phyloP scores from a whole-genome alignment of 1,284 basidiomycete genomes.

The Sphagnurus paluster region DNA sequence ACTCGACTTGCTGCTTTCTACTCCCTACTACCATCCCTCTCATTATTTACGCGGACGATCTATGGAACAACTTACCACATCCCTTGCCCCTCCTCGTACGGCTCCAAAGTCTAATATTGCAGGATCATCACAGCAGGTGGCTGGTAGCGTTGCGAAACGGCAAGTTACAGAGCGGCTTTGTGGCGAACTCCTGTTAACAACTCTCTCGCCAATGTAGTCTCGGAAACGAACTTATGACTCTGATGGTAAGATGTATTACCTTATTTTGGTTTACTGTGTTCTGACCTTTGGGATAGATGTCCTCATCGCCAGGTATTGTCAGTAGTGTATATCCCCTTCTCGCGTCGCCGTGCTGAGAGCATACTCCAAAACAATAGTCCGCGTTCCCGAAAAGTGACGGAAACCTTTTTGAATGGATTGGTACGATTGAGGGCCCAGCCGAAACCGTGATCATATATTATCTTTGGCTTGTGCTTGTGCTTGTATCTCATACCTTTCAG shows the following conservation, averaged over 20 bases:
- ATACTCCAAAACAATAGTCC: conserved; percentile 50
- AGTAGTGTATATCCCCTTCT: conserved; percentile 24
- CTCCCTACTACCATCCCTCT: conserved; percentile 10
- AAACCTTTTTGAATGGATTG: conserved; percentile 82
- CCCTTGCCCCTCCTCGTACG: conserved; percentile 58
- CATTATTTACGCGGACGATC: conserved; percentile 13
- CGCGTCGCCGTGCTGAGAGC: not conserved
- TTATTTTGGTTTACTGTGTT: not conserved
- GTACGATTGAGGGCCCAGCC: conserved; percentile 77
- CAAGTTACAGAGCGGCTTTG: conserved; percentile 27
- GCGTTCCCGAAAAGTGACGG: conserved; percentile 83
- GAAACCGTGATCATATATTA: conserved; percentile 65
- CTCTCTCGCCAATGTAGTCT: conserved; percentile 43
- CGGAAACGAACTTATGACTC: conserved; percentile 79
- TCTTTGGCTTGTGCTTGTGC: not conserved
- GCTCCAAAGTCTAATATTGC: conserved; percentile 55
- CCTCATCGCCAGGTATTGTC: conserved; percentile 80
- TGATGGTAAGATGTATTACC: conserved; percentile 59
- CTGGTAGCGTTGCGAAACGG: conserved; percentile 83
- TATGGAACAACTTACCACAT: conserved; percentile 75
- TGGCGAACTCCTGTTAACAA: conserved; percentile 14
- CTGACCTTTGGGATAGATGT: conserved; percentile 56
- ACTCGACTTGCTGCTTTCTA: conserved; percentile 8
- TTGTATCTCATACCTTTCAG: conserved; percentile 35
- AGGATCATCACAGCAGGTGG: conserved; percentile 51